A percentile compares a stretch with the other conserved stretches of the same genome.
phyloP scores from a whole-genome alignment of 2,329 filamentous ascomycete species.

The Colletotrichum sojae region DNA sequence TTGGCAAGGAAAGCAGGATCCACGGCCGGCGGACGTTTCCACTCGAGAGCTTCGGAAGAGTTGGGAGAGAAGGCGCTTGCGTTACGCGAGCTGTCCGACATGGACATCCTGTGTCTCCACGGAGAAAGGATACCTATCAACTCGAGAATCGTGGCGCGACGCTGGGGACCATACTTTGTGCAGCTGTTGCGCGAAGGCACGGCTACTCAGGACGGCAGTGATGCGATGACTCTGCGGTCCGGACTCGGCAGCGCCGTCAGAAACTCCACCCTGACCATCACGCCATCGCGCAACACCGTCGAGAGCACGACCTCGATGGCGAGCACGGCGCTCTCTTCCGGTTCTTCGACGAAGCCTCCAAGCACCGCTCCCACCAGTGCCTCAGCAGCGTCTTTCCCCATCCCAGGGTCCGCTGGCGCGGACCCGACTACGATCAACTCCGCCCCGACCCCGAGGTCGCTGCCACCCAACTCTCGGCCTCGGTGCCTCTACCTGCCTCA shows the following conservation, averaged over 20 bases:
- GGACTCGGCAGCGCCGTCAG: constrained; percentile 71
- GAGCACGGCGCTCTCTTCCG: constrained; percentile 57
- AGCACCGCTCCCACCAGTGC: constrained; percentile 62
- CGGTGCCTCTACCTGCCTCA: constrained; percentile 94
- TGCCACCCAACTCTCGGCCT: constrained; percentile 78
- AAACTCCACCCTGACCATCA: constrained; percentile 90
- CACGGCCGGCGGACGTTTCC: constrained; percentile 81
- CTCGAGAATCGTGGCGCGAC: constrained; percentile 85
- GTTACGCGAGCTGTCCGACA: constrained; percentile 90
- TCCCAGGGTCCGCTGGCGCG: constrained; percentile 46
- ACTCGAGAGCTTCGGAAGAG: constrained; percentile 85
- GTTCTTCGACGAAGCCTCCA: constrained; percentile 57
- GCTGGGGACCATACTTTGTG: constrained; percentile 98
- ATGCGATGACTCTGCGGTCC: constrained; percentile 82
- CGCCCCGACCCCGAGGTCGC: constrained; percentile 69
- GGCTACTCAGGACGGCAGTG: constrained; percentile 78
- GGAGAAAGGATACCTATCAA: constrained; percentile 95
- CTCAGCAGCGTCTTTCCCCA: constrained; percentile 45
- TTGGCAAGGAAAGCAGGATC: constrained; percentile 72
- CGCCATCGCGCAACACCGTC: constrained; percentile 70
- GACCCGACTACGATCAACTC: constrained; percentile 67
- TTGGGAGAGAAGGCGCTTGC: constrained; percentile 85
- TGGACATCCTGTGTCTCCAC: constrained; percentile 94
- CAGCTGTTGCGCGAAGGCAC: constrained; percentile 89
- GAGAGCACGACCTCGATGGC: constrained; percentile 63